Evolutionary conservation across 129 eudicot species (phyloP).

Genomic region (Pulicaria dysenterica): DNA sequence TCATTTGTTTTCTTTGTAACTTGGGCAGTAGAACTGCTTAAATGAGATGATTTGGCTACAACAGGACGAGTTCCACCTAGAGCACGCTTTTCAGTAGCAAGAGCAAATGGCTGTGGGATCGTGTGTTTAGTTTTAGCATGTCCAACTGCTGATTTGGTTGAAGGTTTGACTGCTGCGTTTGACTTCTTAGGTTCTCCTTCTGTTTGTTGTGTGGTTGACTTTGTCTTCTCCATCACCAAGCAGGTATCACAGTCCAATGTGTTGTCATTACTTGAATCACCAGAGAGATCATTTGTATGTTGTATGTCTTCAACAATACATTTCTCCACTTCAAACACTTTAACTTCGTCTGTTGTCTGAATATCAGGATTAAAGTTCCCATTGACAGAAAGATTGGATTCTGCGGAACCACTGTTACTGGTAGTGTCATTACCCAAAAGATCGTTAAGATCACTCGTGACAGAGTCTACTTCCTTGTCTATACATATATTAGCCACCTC

Average conservation of each 20-base stretch:
- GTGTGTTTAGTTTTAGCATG: conserved; percentile 63
- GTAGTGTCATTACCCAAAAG: conserved; percentile 12
- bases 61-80: conserved; percentile 53
- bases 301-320: conserved; percentile 38
- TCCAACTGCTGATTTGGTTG: conserved; percentile 46
- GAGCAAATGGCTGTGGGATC: conserved; percentile 73
- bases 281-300: conserved; percentile 31
- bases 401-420: conserved; percentile 28
- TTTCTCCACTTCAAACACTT: conserved; percentile 63
- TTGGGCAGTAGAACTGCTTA: conserved; percentile 30
- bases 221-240: conserved; percentile 45
- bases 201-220: conserved; percentile 39
- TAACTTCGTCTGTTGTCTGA: conserved; percentile 40
- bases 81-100: conserved; percentile 91
- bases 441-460: conserved; percentile 27
- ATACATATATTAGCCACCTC: conserved; percentile 60
- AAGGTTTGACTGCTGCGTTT: conserved; percentile 35
- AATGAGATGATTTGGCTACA: conserved; percentile 39
- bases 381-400: conserved; percentile 29
- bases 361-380: conserved; percentile 30
- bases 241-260: conserved; percentile 27
- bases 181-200: conserved; percentile 50
- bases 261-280: conserved; percentile 33
- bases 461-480: conserved; percentile 65
- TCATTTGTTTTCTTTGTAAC: conserved; percentile 43